phyloP scores from a whole-genome alignment of 352 stramenopile species.

The Sclerospora graminicola region DNA sequence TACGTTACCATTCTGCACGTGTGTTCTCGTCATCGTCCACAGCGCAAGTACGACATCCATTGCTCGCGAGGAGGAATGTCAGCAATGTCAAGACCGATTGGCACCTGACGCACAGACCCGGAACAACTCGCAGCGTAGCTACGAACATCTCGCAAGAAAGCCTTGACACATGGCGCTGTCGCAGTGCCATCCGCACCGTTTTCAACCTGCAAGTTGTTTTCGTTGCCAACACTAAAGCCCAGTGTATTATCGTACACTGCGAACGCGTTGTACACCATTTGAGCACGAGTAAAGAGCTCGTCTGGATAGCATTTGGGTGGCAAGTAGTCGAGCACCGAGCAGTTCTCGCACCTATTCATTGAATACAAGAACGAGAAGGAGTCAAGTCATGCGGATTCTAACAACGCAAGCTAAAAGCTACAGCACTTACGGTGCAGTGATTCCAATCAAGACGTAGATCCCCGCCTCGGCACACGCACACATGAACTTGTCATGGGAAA shows the following conservation, averaged over 20 bases:
- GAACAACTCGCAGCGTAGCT: constrained; percentile 38
- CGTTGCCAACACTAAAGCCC: constrained; percentile 48
- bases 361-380: background rate
- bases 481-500: constrained; percentile 78
- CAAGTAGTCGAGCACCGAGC: constrained; percentile 34
- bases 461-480: constrained; percentile 50
- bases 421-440: constrained; percentile 35
- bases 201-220: constrained; percentile 38
- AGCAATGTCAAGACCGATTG: constrained; percentile 49
- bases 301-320: constrained; percentile 43
- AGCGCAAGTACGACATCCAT: constrained; percentile 51
- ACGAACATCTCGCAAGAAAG: constrained; percentile 45
- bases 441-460: constrained; percentile 69
- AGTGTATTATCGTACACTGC: constrained; percentile 69
- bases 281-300: constrained; percentile 36
- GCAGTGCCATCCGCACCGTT: constrained; percentile 20
- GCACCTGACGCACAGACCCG: constrained; percentile 31
- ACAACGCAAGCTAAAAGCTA: background rate
- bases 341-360: constrained; percentile 30
- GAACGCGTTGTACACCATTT: constrained; percentile 68
- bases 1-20: constrained; percentile 39
- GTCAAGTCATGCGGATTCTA: too few relatives aligned
- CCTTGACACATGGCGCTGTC: constrained; percentile 55
- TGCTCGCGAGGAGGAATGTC: constrained; percentile 40
- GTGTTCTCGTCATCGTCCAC: constrained; percentile 45